Conservation (phyloP, 2,329 filamentous ascomycete genomes). For the Arthroderma sp. region DNA sequence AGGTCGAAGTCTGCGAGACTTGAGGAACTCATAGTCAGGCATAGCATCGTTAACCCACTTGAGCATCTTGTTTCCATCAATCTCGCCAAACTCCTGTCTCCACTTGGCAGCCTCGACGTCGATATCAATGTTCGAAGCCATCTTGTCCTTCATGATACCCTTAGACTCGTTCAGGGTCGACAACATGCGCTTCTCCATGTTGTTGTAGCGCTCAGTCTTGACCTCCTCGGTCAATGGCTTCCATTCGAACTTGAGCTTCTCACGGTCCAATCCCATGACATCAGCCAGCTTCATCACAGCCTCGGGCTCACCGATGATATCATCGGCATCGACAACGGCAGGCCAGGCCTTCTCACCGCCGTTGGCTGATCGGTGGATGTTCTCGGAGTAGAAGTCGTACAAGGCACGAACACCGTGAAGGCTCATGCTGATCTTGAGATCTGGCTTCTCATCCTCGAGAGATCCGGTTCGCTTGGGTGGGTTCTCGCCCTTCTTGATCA, state of each 20-base stretch:
- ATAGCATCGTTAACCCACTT: conserved; percentile 21
- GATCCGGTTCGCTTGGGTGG: conserved; percentile 3
- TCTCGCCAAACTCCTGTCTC: conserved; percentile 23
- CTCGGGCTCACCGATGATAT: conserved; percentile 22
- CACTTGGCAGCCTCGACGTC: conserved; percentile 21
- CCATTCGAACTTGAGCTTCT: conserved; percentile 22
- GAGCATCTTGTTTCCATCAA: conserved; percentile 14
- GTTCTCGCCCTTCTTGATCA: conserved; percentile 12
- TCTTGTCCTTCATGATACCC: conserved; percentile 21
- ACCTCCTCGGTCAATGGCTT: conserved; percentile 4
- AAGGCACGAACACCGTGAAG: conserved; percentile 21
- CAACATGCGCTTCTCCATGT: conserved; percentile 12
- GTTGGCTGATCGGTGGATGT: conserved; percentile 6
- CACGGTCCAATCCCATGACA: conserved; percentile 20
- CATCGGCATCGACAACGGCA: conserved; percentile 25
- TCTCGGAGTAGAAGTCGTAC: conserved; percentile 22
- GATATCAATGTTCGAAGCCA: conserved; percentile 21
- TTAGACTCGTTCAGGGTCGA: conserved; percentile 20
- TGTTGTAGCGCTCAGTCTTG: conserved; percentile 1
- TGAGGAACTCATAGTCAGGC: conserved; percentile 29
- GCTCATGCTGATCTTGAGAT: conserved; percentile 17
- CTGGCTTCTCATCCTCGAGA: conserved; percentile 8
- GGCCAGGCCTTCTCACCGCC: conserved; percentile 11
- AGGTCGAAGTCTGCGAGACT: conserved; percentile 7
- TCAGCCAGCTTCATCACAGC: conserved; percentile 18